phyloP scores from a whole-genome alignment of 1,284 basidiomycete species.

The Apiotrichum veenhuisii region DNA sequence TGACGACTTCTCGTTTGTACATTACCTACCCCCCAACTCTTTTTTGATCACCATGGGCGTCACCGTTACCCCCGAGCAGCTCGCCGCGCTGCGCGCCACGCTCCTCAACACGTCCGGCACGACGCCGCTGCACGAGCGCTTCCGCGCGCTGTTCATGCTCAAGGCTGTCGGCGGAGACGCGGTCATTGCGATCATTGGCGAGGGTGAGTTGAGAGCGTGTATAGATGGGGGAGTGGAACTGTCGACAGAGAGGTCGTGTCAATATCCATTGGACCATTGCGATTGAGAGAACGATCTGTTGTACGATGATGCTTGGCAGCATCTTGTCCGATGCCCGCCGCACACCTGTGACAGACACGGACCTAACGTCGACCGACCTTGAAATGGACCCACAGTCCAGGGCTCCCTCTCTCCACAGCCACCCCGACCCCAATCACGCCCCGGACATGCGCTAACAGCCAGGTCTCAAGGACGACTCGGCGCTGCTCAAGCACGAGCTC shows the following conservation, averaged over 20 bases:
- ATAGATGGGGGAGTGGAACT: neutral
- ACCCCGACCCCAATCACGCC: neutral
- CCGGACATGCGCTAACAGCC: conserved; percentile 6
- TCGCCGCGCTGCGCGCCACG: conserved; percentile 45
- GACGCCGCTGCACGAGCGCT: conserved; percentile 80
- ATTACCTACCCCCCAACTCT: neutral
- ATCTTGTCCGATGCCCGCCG: too few relatives aligned
- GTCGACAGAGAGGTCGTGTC: neutral
- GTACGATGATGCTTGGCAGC: too few relatives aligned
- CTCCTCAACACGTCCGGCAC: conserved; percentile 72
- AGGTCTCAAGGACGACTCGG: conserved; percentile 85
- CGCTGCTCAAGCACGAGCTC: conserved; percentile 92
- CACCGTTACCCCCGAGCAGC: conserved; percentile 40
- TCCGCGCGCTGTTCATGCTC: conserved; percentile 88
- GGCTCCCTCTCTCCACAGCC: neutral
- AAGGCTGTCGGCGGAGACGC: conserved; percentile 72
- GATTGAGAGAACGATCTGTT: too few relatives aligned
- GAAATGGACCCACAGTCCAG: neutral
- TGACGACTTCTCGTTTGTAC: neutral
- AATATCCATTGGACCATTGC: too few relatives aligned
- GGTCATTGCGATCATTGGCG: conserved; percentile 78
- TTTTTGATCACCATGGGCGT: conserved; percentile 31
- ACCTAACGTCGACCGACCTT: too few relatives aligned
- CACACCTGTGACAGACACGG: too few relatives aligned
- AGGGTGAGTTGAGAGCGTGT: conserved; percentile 56